Conservation (phyloP, 2,329 filamentous ascomycete species). For the Ascosphaera apis region DNA sequence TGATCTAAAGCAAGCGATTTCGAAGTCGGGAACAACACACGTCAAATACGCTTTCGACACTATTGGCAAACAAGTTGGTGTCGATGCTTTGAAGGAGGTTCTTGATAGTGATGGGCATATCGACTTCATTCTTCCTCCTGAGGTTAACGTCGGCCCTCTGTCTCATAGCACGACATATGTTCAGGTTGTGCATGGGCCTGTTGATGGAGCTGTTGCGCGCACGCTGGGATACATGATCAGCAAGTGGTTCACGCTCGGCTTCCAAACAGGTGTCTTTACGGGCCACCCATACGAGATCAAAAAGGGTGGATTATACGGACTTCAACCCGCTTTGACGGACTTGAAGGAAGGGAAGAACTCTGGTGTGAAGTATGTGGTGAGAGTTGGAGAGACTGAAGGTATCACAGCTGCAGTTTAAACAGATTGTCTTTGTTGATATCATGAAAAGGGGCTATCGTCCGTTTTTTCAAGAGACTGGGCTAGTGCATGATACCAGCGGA, state of each 20-base stretch:
- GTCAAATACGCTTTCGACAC: constrained; percentile 34
- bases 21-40: no score
- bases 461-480: no score
- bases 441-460: no score
- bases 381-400: constrained; percentile 31
- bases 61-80: constrained; percentile 29
- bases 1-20: no score
- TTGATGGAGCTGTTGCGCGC: no score
- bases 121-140: constrained; percentile 19
- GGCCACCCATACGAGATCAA: constrained; percentile 29
- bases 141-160: no score
- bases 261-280: constrained; percentile 27
- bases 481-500: no score
- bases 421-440: no score
- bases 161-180: constrained; percentile 21
- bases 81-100: constrained; percentile 22
- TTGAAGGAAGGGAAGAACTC: constrained; percentile 37
- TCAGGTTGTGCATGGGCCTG: constrained; percentile 11
- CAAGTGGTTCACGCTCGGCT: constrained; percentile 20
- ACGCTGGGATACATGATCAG: no score
- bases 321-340: constrained; percentile 24
- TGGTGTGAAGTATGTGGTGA: constrained; percentile 41
- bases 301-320: constrained; percentile 28
- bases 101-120: constrained; percentile 19
- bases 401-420: no score